Conservation (phyloP, 1,284 basidiomycete species). For the Irpex rosettiformis region DNA sequence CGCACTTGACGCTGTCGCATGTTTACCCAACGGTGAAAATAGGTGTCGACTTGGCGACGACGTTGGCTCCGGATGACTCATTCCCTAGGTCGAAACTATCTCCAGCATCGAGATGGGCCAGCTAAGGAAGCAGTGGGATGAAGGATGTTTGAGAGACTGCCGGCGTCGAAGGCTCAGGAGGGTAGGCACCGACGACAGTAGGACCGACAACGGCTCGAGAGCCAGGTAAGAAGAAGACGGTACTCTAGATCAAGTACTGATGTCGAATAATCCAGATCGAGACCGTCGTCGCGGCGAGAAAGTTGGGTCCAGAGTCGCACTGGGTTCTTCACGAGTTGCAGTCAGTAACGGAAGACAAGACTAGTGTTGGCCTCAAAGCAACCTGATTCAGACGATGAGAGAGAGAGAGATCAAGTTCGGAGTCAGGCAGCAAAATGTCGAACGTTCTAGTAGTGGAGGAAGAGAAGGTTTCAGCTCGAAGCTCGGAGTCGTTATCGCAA, state of each 20-base stretch:
- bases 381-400: not conserved
- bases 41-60: not conserved
- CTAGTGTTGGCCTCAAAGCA: not conserved
- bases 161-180: not conserved
- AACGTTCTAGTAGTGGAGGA: not conserved
- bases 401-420: not conserved
- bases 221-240: not conserved
- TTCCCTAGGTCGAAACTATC: not conserved
- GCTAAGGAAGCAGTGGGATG: not conserved
- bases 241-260: not conserved
- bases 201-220: not conserved
- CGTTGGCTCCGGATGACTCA: not conserved
- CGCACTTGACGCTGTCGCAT: not conserved
- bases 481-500: not conserved
- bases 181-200: not conserved
- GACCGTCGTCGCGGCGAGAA: too few species aligned
- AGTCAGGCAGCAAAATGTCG: not conserved
- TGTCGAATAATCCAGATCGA: not conserved
- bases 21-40: not conserved
- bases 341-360: too few species aligned
- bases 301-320: too few species aligned
- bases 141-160: not conserved
- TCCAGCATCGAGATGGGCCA: not conserved
- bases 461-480: not conserved
- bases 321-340: too few species aligned